phyloP scores from a whole-genome alignment of 352 stramenopile species.

The Phytophthora niederhauseri region DNA sequence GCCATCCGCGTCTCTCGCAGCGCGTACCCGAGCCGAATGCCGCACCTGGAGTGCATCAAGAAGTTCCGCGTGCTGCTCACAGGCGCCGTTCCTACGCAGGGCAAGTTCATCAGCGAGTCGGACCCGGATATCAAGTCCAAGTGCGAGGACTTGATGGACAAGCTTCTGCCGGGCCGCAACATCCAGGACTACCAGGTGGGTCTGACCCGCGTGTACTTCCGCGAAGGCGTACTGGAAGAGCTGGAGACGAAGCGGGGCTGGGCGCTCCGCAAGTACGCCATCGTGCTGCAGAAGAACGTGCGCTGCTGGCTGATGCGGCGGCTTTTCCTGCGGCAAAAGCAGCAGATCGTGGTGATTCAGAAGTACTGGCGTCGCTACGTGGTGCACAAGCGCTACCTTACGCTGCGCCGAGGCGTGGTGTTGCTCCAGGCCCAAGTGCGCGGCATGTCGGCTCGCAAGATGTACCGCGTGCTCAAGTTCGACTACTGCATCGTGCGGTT shows the following conservation, averaged over 20 bases:
- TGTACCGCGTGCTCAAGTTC: slow-evolving; percentile 76
- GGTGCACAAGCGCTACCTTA: slow-evolving; percentile 58
- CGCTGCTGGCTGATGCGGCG: slow-evolving; percentile 67
- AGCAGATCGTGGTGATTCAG: slow-evolving; percentile 62
- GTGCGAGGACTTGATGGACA: slow-evolving; percentile 74
- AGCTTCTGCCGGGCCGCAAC: slow-evolving; percentile 70
- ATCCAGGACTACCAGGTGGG: slow-evolving; percentile 89
- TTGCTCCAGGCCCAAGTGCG: slow-evolving; percentile 66
- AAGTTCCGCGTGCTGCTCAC: slow-evolving; percentile 72
- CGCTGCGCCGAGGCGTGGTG: slow-evolving; percentile 56
- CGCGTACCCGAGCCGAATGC: slow-evolving; percentile 82
- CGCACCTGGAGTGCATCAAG: slow-evolving; percentile 80
- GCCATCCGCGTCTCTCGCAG: slow-evolving; percentile 88
- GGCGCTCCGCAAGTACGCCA: slow-evolving; percentile 77
- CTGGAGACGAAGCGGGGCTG: slow-evolving; percentile 77
- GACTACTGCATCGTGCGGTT: slow-evolving; percentile 79
- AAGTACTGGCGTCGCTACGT: slow-evolving; percentile 81
- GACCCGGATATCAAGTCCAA: slow-evolving; percentile 61
- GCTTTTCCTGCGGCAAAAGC: slow-evolving; percentile 54
- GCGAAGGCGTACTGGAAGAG: slow-evolving; percentile 80
- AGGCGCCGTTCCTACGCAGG: slow-evolving; percentile 35
- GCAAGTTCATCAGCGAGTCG: slow-evolving; percentile 41
- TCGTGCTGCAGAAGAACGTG: slow-evolving; percentile 77
- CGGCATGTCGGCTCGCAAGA: slow-evolving; percentile 60
- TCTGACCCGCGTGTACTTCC: slow-evolving; percentile 86